These are phyloP conservation scores for Cladosporium sp. DNA, from an alignment of 2,329 filamentous ascomycete genomes.

Conservation along the genomic window DNA sequence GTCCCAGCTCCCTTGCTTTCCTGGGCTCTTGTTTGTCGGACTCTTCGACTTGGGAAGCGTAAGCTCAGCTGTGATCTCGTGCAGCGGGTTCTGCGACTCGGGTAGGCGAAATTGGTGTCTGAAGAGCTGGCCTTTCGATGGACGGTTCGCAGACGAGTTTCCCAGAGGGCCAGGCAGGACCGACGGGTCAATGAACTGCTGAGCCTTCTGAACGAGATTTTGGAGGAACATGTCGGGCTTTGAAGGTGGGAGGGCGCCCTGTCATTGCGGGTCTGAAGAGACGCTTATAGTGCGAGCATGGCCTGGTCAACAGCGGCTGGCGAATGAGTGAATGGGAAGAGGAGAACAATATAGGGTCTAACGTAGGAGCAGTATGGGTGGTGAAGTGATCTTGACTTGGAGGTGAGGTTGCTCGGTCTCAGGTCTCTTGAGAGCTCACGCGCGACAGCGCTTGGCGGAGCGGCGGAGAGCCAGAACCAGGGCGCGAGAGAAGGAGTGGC, in stretches of 20 bases:
- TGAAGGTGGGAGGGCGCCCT: constrained; percentile 13
- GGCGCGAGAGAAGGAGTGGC: not conserved
- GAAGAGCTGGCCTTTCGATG: constrained; percentile 89
- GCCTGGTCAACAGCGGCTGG: constrained; percentile 1
- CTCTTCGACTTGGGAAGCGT: constrained; percentile 66
- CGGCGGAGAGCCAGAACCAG: not conserved
- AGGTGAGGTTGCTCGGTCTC: too few relatives aligned
- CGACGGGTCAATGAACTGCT: constrained; percentile 89
- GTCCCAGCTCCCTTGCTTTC: constrained; percentile 51
- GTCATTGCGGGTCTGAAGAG: constrained; percentile 10
- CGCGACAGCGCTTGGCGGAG: not conserved
- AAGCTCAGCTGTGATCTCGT: constrained; percentile 95
- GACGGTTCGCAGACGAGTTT: constrained; percentile 71
- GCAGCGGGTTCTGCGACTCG: constrained; percentile 83
- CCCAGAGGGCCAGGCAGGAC: constrained; percentile 55
- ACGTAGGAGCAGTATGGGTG: too few relatives aligned
- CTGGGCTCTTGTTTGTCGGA: constrained; percentile 32
- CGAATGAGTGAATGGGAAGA: not conserved
- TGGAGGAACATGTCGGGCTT: constrained; percentile 56
- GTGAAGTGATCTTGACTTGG: too few relatives aligned
- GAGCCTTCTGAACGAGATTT: constrained; percentile 90
- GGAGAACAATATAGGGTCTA: too few relatives aligned
- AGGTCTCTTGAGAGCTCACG: not conserved
- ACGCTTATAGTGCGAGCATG: constrained; percentile 9
- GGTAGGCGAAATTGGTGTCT: constrained; percentile 95